A percentile compares a stretch with the other conserved stretches of the same genome.
Evolutionary conservation across 495 filamentous ascomycete genomes (phyloP).

Genomic region (Penicillium robsamsonii): DNA sequence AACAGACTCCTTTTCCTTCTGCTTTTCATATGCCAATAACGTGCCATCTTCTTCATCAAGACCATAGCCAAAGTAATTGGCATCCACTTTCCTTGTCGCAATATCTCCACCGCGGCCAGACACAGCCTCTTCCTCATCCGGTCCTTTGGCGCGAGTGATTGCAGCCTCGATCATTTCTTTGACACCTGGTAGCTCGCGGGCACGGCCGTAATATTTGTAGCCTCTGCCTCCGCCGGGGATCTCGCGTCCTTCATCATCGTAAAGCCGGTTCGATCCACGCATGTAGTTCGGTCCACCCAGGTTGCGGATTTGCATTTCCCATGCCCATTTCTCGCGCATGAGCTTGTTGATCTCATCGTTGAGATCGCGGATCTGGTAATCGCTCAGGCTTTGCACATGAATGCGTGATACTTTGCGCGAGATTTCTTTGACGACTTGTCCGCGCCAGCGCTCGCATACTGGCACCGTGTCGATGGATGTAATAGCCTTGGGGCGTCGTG

Average conservation of each 20-base stretch:
- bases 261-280: slow-evolving; percentile 78
- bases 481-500: slow-evolving; percentile 85
- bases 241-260: slow-evolving; percentile 89
- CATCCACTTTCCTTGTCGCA: slow-evolving; percentile 77
- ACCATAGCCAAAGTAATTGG: slow-evolving; percentile 93
- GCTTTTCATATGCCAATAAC: slow-evolving; percentile 75
- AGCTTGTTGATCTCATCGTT: slow-evolving; percentile 99
- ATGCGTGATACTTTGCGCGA: slow-evolving; percentile 94
- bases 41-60: slow-evolving; percentile 90
- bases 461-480: slow-evolving; percentile 81
- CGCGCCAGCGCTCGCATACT: slow-evolving; percentile 94
- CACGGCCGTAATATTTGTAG: slow-evolving; percentile 90
- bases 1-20: slow-evolving; percentile 78
- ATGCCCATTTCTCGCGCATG: slow-evolving; percentile 97
- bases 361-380: slow-evolving; percentile 95
- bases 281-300: slow-evolving; percentile 97
- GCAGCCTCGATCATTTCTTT: slow-evolving; percentile 94
- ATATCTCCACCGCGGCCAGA: slow-evolving; percentile 68
- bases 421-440: slow-evolving; percentile 95
- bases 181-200: slow-evolving; percentile 87
- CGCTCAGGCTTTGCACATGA: slow-evolving; percentile 81
- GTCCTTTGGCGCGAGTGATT: slow-evolving; percentile 51
- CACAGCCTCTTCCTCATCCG: slow-evolving; percentile 57
- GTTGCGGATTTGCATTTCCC: slow-evolving; percentile 94
- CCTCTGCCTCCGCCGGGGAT: slow-evolving; percentile 87